Conservation (phyloP, 1,284 basidiomycete species). For the Ustilago lituana region DNA sequence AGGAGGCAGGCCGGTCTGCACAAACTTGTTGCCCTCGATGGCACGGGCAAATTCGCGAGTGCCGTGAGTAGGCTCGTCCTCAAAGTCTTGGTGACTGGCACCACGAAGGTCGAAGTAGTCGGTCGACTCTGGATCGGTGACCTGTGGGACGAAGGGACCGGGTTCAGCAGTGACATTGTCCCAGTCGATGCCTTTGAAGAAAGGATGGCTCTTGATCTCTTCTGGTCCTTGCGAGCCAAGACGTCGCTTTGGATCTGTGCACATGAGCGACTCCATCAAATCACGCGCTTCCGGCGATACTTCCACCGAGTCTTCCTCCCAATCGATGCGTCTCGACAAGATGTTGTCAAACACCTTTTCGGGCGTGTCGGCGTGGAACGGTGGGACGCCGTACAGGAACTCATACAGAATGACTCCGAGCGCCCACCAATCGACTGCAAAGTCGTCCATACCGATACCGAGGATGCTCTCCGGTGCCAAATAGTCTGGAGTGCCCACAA, state of each 20-base stretch:
- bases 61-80: conserved; percentile 73
- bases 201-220: conserved; percentile 92
- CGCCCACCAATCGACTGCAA: conserved; percentile 99
- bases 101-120: conserved; percentile 99
- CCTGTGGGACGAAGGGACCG: conserved; percentile 94
- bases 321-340: conserved; percentile 91
- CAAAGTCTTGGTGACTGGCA: conserved; percentile 86
- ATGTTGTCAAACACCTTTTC: conserved; percentile 99
- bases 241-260: conserved; percentile 80
- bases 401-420: conserved; percentile 98
- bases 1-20: conserved; percentile 68
- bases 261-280: conserved; percentile 89
- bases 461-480: conserved; percentile 95
- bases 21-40: conserved; percentile 51
- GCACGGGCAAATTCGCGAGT: conserved; percentile 51
- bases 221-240: conserved; percentile 88
- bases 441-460: conserved; percentile 93
- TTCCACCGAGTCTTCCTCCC: conserved; percentile 92
- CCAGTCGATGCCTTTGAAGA: conserved; percentile 92
- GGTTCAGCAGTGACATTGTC: conserved; percentile 84
- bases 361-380: conserved; percentile 95
- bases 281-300: conserved; percentile 86
- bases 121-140: conserved; percentile 94
- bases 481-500: conserved; percentile 97
- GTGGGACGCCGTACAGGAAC: conserved; percentile 95